phyloP scores from a whole-genome alignment of 2,329 filamentous ascomycete species.

The Calonectria fujianensis region DNA sequence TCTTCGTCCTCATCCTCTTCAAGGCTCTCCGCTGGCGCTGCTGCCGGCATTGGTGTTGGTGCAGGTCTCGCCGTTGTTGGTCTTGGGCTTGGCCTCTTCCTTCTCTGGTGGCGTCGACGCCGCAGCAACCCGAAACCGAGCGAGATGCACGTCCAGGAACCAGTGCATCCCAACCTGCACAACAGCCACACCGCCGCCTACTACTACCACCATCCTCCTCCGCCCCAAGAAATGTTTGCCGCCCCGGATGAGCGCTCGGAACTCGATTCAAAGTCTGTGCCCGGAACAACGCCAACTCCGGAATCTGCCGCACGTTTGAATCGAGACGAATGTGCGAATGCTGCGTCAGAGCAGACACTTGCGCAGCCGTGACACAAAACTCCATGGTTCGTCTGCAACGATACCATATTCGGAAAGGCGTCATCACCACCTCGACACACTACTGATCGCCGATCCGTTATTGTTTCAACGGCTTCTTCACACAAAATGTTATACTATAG shows the following conservation, averaged over 20 bases:
- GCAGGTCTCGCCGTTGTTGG: slow-evolving; percentile 53
- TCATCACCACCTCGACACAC: not conserved
- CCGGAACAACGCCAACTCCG: slow-evolving; percentile 22
- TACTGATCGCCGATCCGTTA: not conserved
- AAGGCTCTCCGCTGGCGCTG: slow-evolving; percentile 55
- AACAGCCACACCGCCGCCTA: not conserved
- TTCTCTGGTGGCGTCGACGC: slow-evolving; percentile 55
- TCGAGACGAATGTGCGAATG: not conserved
- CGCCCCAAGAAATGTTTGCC: slow-evolving; percentile 38
- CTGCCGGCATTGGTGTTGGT: slow-evolving; percentile 58
- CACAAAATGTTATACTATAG: slow-evolving; percentile 11
- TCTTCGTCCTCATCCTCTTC: slow-evolving; percentile 27
- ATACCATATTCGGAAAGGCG: not conserved
- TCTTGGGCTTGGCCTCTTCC: slow-evolving; percentile 49
- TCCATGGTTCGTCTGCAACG: not conserved
- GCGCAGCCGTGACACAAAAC: not conserved
- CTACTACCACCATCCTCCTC: not conserved
- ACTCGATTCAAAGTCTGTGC: slow-evolving; percentile 34
- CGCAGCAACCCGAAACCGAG: not conserved
- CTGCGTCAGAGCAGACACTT: not conserved
- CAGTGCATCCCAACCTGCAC: slow-evolving; percentile 9
- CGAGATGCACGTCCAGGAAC: slow-evolving; percentile 16
- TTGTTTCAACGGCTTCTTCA: not conserved
- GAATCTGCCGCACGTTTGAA: not conserved
- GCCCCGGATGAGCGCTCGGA: slow-evolving; percentile 18